Base-by-base conservation (phyloP, 1,284 basidiomycete species). In the Porodaedalea pini region DNA sequence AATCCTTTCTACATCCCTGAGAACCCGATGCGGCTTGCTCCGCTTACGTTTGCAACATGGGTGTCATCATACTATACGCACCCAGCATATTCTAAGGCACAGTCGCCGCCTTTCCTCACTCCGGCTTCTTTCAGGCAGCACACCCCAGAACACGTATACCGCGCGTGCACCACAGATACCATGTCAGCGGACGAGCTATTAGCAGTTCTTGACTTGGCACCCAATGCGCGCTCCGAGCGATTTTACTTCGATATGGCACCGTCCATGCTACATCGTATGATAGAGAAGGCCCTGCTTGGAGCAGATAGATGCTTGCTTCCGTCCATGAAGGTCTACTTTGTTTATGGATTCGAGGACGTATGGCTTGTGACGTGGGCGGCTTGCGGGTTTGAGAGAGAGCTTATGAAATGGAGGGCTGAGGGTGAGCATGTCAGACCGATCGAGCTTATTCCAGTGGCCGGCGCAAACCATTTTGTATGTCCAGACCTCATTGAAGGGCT, bases 381-480 rank as follows among this genome's bases (percentile, higher is more conserved):
- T 3, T 62, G 59, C 59, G 55, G 51, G 8, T 43, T 66, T n/a
- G 64, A 63, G 53, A 60, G 47, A 23, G 21, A 60, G 11, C 61
- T 59, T 31, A 51, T 51, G 27, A 58, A 48, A 19, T 54, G 57
- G 57, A 36, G 7, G 19, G 58, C 53, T n/a, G 56, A 50, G 17
- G 32, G 19, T 7, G 61, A 62, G 8, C 37, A 52, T 36, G 32
- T 47, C 3, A 56, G 67, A 13, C 23, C 56, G 43, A 37, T 63
- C 4, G 41, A 62, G 39, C 40, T 68, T 19, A 52, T 66, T 23
- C 60, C 63, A 32, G 56, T 68, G 34, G 54, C 58, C 7, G 54
- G 57, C 4, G 65, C 64, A 23, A 68, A 68, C 51, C 67, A 68
- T 47, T 63, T 66, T 32, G 67, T 67, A 50, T 56, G 66, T 47